These are phyloP conservation scores for Neofusicoccum laricinum DNA, from an alignment of 2,329 filamentous ascomycete genomes.

Conservation along the genomic window DNA sequence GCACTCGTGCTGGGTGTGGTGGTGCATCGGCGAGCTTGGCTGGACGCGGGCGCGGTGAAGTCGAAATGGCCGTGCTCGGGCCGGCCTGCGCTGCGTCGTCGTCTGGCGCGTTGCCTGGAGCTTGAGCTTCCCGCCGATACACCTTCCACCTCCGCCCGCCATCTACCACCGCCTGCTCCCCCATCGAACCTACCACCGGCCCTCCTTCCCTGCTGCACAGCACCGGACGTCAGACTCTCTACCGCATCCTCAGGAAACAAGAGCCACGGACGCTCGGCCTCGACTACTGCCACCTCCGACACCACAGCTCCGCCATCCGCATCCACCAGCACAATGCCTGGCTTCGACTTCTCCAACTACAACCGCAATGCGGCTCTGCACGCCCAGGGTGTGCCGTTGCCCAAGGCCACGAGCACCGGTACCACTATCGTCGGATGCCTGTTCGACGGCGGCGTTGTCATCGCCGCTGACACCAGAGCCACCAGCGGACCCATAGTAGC, in stretches of 20 bases:
- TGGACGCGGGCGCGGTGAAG: constrained; percentile 12
- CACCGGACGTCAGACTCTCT: background rate
- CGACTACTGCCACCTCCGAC: background rate
- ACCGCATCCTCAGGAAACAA: background rate
- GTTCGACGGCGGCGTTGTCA: constrained; percentile 95
- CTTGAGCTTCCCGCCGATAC: background rate
- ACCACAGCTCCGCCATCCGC: background rate
- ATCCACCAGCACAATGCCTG: constrained; percentile 63
- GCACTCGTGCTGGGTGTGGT: background rate
- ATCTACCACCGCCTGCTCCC: background rate
- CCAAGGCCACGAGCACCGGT: constrained; percentile 97
- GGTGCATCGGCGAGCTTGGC: background rate
- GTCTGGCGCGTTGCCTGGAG: constrained; percentile 15
- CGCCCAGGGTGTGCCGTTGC: constrained; percentile 86
- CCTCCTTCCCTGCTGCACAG: background rate
- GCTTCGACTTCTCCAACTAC: constrained; percentile 99
- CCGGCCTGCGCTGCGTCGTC: constrained; percentile 16
- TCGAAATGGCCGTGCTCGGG: constrained; percentile 1
- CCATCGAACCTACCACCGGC: background rate
- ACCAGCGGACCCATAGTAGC: constrained; percentile 97
- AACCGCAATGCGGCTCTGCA: constrained; percentile 97
- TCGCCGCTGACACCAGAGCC: constrained; percentile 96
- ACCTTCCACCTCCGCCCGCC: background rate
- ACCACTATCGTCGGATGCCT: constrained; percentile 98
- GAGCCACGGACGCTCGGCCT: background rate